Evolutionary conservation across 345 rosid species (phyloP), one percentile per base, ranked within the genome.

Genomic region (Citrus glauca): DNA sequence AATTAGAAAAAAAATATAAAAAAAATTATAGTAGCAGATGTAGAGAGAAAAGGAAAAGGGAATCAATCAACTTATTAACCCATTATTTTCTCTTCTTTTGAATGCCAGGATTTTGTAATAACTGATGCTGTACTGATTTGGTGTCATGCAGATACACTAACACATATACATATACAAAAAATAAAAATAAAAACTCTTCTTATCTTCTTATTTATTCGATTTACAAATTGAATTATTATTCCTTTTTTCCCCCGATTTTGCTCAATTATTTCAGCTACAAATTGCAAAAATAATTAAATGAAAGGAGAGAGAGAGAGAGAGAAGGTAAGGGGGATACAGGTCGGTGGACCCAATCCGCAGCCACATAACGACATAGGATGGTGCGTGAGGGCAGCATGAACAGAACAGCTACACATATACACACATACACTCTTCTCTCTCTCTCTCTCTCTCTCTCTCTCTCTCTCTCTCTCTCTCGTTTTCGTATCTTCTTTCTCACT

Each of bases 271-370:
- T 56, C 38, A 30, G 60, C 42, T 60, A 55, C 53, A 55, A 71
- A 67, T 71, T 24, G 38, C 13, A 25, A 75, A 76, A 66, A 66
- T 59, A 63, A 66, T 71, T 62, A 78, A 28, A 8, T 64, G 56
- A 66, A 42, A 53, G 57, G 22, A 28, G 35, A 37, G 69, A 56
- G 81, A 24, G 67, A 37, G 69, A 60, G 81, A 77, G 79, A 76
- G 77, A 78, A 74, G 81, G 89, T 42, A 77, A 85, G 81, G 82
- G 50, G 50, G 16, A 45, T 82, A 77, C 87, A 81, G 82, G 91
- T 86, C 91, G 88, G 95, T 91, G 95, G 95, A 89, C 93, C 93
- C 95, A 88, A 91, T 87, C 89, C 93, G 88, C 64, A 78, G 91
- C 78, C 85, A 66, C 83, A 87, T 55, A 85, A 84, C 88, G 93